These are phyloP conservation scores for Leccinum truebloodii DNA, from an alignment of 768 basidiomycete species.

Conservation along the genomic window DNA sequence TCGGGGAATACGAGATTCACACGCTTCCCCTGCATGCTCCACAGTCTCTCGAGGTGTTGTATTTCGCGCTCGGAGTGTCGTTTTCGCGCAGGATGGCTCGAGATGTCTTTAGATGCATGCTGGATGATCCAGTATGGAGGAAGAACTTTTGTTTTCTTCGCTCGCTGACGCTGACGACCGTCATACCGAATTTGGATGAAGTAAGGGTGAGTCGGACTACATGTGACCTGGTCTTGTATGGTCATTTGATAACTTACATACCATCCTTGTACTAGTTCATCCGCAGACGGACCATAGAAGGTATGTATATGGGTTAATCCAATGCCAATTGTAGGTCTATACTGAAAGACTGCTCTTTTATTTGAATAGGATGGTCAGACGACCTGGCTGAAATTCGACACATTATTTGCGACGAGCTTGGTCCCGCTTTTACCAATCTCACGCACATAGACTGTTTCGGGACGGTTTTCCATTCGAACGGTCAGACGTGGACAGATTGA, in stretches of 20 bases:
- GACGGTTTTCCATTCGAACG: neutral
- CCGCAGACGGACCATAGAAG: neutral
- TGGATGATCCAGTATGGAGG: neutral
- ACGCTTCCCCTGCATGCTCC: neutral
- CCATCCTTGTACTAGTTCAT: neutral
- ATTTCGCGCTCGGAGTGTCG: neutral
- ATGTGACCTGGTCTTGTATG: neutral
- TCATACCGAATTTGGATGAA: too few species aligned
- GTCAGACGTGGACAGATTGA: too few species aligned
- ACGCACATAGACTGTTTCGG: neutral
- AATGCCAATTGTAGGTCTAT: too few species aligned
- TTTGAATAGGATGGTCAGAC: neutral
- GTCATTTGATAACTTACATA: too few species aligned
- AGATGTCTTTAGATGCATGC: neutral
- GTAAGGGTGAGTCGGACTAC: neutral
- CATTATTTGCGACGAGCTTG: neutral
- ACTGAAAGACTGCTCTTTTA: too few species aligned
- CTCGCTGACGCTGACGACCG: neutral
- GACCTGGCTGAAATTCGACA: neutral
- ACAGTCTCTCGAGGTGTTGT: neutral
- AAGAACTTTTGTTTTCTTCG: neutral
- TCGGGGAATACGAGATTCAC: neutral
- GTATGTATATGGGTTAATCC: neutral
- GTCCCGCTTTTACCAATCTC: neutral
- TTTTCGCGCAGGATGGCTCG: neutral